These are phyloP conservation scores for Tulasnella sp. DNA, from an alignment of 768 basidiomycete genomes.

Conservation along the genomic window DNA sequence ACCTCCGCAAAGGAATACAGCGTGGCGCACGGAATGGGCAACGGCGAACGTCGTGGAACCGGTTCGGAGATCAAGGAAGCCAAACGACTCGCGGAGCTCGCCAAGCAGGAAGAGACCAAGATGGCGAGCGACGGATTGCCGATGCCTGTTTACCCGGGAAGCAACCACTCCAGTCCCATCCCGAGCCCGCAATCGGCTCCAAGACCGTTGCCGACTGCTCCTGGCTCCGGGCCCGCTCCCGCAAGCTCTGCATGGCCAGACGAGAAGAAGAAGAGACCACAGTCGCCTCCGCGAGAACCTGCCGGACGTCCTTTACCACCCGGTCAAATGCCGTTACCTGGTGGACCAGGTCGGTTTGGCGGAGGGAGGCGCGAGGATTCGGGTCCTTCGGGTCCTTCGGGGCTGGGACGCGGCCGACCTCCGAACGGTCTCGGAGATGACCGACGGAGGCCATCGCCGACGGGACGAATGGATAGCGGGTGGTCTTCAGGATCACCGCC, in stretches of 20 bases:
- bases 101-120: not conserved
- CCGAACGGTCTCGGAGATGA: not conserved
- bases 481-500: not conserved
- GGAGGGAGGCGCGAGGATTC: conserved; percentile 25
- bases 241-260: not conserved
- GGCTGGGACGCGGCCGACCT: not conserved
- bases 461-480: not conserved
- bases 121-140: conserved; percentile 23
- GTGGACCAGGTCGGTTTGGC: conserved; percentile 26
- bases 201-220: conserved; percentile 1
- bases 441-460: not conserved
- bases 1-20: conserved; percentile 53
- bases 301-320: conserved; percentile 31
- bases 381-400: not conserved
- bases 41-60: conserved; percentile 3
- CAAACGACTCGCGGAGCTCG: conserved; percentile 3
- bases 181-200: conserved; percentile 14
- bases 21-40: conserved; percentile 29
- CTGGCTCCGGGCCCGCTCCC: not conserved
- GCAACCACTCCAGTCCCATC: not conserved
- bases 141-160: conserved; percentile 10
- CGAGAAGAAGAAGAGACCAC: not conserved
- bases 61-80: conserved; percentile 20
- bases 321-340: conserved; percentile 28
- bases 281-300: conserved; percentile 16